These are phyloP conservation scores for Paraphoma sp. DNA, from an alignment of 2,329 filamentous ascomycete genomes.

Conservation along the genomic window DNA sequence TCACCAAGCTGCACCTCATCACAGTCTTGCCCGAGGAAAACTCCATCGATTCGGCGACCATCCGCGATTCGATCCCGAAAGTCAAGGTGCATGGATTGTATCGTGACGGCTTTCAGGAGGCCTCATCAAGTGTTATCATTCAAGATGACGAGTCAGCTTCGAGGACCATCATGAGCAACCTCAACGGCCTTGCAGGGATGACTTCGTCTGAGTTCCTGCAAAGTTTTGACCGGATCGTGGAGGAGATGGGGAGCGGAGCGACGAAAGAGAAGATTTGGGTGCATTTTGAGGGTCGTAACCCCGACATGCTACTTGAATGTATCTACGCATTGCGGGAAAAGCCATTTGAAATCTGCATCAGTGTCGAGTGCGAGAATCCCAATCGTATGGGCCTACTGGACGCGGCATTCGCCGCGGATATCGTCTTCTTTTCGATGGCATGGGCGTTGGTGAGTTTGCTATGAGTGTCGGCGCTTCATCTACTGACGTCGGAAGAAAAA, in stretches of 20 bases:
- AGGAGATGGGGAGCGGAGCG: constrained; percentile 30
- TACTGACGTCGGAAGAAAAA: constrained; percentile 48
- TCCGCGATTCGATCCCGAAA: constrained; percentile 60
- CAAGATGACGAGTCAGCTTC: constrained; percentile 65
- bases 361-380: constrained; percentile 77
- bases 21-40: constrained; percentile 60
- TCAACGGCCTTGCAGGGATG: constrained; percentile 73
- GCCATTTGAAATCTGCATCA: constrained; percentile 70
- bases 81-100: constrained; percentile 64
- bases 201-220: constrained; percentile 64
- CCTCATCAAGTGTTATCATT: constrained; percentile 74
- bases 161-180: constrained; percentile 71
- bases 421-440: constrained; percentile 75
- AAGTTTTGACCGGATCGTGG: constrained; percentile 36
- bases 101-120: constrained; percentile 59
- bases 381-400: constrained; percentile 64
- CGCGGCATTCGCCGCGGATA: constrained; percentile 68
- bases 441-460: constrained; percentile 67
- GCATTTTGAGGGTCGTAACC: constrained; percentile 77
- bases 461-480: constrained; percentile 5
- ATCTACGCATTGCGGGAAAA: constrained; percentile 52
- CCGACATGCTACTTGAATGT: constrained; percentile 49
- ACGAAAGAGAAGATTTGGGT: constrained; percentile 59
- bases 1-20: constrained; percentile 45
- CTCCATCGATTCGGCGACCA: constrained; percentile 59